Evolutionary conservation across 768 basidiomycete species (phyloP).

Genomic region (Cystobasidium ongulense): DNA sequence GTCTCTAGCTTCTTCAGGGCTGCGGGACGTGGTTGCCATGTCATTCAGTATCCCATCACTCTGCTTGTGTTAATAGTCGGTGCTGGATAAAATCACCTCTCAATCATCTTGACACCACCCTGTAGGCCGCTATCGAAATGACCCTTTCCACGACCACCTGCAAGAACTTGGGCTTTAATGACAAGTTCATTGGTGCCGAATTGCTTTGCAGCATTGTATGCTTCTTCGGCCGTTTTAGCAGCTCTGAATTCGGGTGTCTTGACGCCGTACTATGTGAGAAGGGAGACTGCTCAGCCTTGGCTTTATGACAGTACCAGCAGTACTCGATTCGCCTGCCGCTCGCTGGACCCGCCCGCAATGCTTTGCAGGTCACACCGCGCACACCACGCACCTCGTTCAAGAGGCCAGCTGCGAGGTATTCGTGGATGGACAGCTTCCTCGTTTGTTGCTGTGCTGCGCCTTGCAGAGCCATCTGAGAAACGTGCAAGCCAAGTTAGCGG

Average conservation of each 20-base stretch:
- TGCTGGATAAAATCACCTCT: slow-evolving; percentile 54
- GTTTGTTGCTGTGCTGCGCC: slow-evolving; percentile 35
- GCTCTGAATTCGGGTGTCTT: slow-evolving; percentile 84
- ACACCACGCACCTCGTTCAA: slow-evolving; percentile 67
- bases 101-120: slow-evolving; percentile 91
- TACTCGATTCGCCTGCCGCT: too few relatives aligned
- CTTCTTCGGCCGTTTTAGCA: slow-evolving; percentile 82
- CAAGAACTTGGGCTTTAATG: slow-evolving; percentile 97
- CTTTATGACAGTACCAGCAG: too few relatives aligned
- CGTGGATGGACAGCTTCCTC: slow-evolving; percentile 61
- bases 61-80: not conserved
- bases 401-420: slow-evolving; percentile 91
- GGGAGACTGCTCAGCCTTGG: not conserved
- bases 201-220: slow-evolving; percentile 69
- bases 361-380: not conserved
- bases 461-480: not conserved
- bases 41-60: not conserved
- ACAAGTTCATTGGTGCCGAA: slow-evolving; percentile 66
- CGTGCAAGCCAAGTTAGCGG: not conserved
- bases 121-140: slow-evolving; percentile 85
- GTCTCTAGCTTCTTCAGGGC: slow-evolving; percentile 79
- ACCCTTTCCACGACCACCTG: slow-evolving; percentile 96
- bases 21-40: slow-evolving; percentile 42
- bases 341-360: not conserved
- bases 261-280: slow-evolving; percentile 67